Conservation (phyloP, 805 yeast genomes). For the Yamadazyma philogaea region DNA sequence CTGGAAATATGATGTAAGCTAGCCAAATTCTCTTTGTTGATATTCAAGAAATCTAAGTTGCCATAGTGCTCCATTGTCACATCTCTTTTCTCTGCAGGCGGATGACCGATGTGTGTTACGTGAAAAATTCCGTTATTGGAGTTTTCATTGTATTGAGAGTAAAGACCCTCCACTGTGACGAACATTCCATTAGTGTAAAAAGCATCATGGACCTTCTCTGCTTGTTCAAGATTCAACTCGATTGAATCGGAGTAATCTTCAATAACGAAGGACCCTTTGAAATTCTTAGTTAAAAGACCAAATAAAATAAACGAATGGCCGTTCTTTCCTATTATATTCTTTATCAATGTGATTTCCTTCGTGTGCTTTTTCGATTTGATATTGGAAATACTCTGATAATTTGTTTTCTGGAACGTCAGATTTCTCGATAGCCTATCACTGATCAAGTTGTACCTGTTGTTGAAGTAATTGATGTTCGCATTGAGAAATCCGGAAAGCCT, state of each 20-base stretch:
- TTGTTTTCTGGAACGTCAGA: constrained; percentile 62
- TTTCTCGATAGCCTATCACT: constrained; percentile 73
- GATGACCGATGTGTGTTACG: constrained; percentile 76
- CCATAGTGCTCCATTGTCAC: constrained; percentile 70
- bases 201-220: constrained; percentile 59
- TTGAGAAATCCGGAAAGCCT: constrained; percentile 17
- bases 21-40: constrained; percentile 28
- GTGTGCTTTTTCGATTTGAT: constrained; percentile 25
- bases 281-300: constrained; percentile 66
- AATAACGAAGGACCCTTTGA: constrained; percentile 66
- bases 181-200: constrained; percentile 75
- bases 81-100: constrained; percentile 79
- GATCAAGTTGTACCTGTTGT: constrained; percentile 57
- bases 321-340: constrained; percentile 82
- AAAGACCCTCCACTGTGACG: constrained; percentile 81
- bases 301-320: constrained; percentile 72
- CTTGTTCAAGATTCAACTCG: constrained; percentile 60
- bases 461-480: constrained; percentile 39
- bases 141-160: constrained; percentile 57
- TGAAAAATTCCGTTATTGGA: constrained; percentile 51
- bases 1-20: constrained; percentile 45
- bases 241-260: constrained; percentile 81
- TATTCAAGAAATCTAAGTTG: constrained; percentile 63
- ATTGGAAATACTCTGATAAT: constrained; percentile 44
- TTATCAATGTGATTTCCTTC: constrained; percentile 63